Evolutionary conservation across 345 rosid species (phyloP).

Genomic region (Bretschneidera sinensis): DNA sequence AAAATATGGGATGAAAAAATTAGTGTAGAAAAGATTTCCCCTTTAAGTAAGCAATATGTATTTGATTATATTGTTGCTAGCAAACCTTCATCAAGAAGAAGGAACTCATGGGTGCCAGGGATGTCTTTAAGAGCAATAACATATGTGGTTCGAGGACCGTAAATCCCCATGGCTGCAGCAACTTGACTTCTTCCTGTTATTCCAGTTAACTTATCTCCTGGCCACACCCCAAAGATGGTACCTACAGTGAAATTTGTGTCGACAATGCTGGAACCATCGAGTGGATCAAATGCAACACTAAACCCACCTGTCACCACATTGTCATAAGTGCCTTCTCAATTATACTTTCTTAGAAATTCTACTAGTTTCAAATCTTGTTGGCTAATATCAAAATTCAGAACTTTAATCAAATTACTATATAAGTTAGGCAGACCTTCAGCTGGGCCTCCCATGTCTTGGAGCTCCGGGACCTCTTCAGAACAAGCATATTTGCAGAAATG

Average conservation of each 20-base stretch:
- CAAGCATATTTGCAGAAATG: slow-evolving; percentile 95
- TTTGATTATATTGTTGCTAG: slow-evolving; percentile 2
- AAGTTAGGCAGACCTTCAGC: slow-evolving; percentile 54
- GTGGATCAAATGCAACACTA: slow-evolving; percentile 91
- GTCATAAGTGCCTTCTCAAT: slow-evolving; percentile 6
- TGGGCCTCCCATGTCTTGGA: slow-evolving; percentile 98
- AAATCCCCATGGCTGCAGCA: slow-evolving; percentile 95
- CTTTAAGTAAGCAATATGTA: not conserved
- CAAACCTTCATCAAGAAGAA: slow-evolving; percentile 96
- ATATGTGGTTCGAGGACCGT: slow-evolving; percentile 91
- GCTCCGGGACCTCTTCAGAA: slow-evolving; percentile 95
- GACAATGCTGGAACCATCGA: slow-evolving; percentile 81
- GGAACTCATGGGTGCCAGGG: slow-evolving; percentile 97
- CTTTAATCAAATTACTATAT: not conserved
- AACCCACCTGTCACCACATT: slow-evolving; percentile 56
- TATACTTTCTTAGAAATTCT: not conserved
- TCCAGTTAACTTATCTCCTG: slow-evolving; percentile 88
- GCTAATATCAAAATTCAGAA: not conserved
- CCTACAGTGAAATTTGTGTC: slow-evolving; percentile 90
- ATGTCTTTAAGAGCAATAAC: slow-evolving; percentile 74
- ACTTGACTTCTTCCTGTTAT: slow-evolving; percentile 83
- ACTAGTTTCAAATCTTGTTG: not conserved
- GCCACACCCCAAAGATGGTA: slow-evolving; percentile 98
- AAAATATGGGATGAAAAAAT: not conserved
- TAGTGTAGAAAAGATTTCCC: not conserved